Conservation (phyloP, 75 land plant genomes). For the Picea sitchensis region DNA sequence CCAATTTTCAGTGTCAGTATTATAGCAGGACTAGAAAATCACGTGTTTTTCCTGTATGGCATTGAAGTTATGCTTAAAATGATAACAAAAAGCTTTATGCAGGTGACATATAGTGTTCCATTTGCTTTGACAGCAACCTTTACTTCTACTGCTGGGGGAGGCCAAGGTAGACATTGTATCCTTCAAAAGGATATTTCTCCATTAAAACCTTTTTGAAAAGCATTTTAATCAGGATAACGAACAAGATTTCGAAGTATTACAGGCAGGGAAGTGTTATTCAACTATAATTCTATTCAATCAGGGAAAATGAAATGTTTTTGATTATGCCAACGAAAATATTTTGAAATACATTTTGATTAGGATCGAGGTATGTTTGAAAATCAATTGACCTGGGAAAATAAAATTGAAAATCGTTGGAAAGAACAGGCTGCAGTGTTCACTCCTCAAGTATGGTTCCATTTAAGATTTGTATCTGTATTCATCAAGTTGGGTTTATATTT, state of each 20-base stretch:
- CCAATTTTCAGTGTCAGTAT: neutral
- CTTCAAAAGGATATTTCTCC: neutral
- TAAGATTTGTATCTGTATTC: too few relatives aligned
- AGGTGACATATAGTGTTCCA: slow-evolving; percentile 93
- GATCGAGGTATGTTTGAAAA: too few relatives aligned
- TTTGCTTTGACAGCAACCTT: slow-evolving; percentile 79
- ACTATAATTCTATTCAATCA: neutral
- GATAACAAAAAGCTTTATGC: slow-evolving; percentile 8
- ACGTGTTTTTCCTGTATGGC: neutral
- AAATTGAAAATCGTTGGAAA: too few relatives aligned
- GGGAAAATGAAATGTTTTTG: neutral
- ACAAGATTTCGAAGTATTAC: neutral
- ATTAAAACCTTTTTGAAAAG: neutral
- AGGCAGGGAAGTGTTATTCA: neutral
- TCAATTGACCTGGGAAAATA: too few relatives aligned
- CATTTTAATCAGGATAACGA: neutral
- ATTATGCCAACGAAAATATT: neutral
- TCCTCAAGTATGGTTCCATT: too few relatives aligned
- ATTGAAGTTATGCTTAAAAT: neutral
- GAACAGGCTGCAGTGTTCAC: too few relatives aligned
- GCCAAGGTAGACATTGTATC: slow-evolving; percentile 58
- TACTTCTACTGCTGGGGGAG: slow-evolving; percentile 68
- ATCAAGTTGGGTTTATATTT: too few relatives aligned
- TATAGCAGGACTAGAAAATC: neutral
- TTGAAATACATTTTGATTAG: too few relatives aligned